Percentiles rank a stretch among this genome's conserved stretches.
phyloP scores from a whole-genome alignment of 169 alveolate species.

The Plasmodium gaboni region DNA sequence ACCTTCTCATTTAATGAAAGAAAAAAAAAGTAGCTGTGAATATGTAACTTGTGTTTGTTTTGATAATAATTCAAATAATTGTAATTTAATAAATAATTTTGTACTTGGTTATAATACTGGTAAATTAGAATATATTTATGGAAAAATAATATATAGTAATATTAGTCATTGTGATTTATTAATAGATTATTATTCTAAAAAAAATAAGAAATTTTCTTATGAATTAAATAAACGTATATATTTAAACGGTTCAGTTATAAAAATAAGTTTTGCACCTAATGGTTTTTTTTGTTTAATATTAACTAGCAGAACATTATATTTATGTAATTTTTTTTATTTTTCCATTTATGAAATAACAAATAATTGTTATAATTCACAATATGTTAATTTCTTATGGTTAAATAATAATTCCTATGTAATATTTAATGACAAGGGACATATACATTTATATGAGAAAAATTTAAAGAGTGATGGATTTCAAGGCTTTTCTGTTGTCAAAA shows the following conservation, averaged over 20 bases:
- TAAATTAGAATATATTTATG: conserved; percentile 65
- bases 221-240: conserved; percentile 58
- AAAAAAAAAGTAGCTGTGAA: conserved; percentile 48
- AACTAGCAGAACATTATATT: conserved; percentile 62
- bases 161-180: conserved; percentile 75
- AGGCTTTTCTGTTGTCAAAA: conserved; percentile 29
- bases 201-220: conserved; percentile 65
- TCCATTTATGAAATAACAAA: conserved; percentile 47
- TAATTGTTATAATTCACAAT: conserved; percentile 38
- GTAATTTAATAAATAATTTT: conserved; percentile 66
- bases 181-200: conserved; percentile 73
- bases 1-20: conserved; percentile 68
- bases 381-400: conserved; percentile 67
- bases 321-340: conserved; percentile 71
- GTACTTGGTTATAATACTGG: conserved; percentile 68
- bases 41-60: conserved; percentile 75
- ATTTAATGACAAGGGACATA: conserved; percentile 55
- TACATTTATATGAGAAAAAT: conserved; percentile 58
- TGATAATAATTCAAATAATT: conserved; percentile 67
- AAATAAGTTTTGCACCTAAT: conserved; percentile 58
- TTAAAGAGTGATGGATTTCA: conserved; percentile 43
- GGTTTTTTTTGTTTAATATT: conserved; percentile 74
- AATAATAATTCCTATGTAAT: conserved; percentile 52
- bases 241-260: conserved; percentile 67
- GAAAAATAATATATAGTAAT: conserved; percentile 62